These are phyloP conservation scores for Solanum aculeatissimum DNA, from an alignment of 305 asterid species.

Conservation along the genomic window DNA sequence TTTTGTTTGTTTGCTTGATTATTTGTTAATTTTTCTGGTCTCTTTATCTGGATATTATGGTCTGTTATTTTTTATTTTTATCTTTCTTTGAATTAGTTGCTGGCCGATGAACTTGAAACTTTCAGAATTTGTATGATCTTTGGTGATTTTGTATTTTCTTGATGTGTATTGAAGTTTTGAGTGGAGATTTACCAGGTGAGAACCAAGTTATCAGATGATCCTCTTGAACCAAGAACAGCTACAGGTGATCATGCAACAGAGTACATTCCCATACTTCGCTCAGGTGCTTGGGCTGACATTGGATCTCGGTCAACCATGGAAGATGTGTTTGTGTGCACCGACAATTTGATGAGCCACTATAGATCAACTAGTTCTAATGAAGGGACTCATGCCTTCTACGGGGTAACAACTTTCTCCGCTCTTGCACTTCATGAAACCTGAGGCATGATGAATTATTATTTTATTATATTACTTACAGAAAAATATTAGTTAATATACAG, in stretches of 20 bases:
- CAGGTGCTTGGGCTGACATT: slow-evolving; percentile 87
- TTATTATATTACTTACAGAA: neutral
- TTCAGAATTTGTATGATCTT: neutral
- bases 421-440: neutral
- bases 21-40: neutral
- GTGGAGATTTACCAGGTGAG: slow-evolving; percentile 41
- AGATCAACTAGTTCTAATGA: slow-evolving; percentile 23
- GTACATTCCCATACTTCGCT: slow-evolving; percentile 60
- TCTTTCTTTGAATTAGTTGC: neutral
- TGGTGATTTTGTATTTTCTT: neutral
- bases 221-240: slow-evolving; percentile 31
- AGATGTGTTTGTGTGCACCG: slow-evolving; percentile 67
- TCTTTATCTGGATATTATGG: neutral
- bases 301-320: slow-evolving; percentile 89
- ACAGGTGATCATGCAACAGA: slow-evolving; percentile 27
- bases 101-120: neutral
- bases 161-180: slow-evolving; percentile 8
- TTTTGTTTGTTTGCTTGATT: neutral
- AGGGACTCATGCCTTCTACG: slow-evolving; percentile 71
- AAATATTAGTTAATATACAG: neutral
- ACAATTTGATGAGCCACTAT: slow-evolving; percentile 48
- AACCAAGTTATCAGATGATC: slow-evolving; percentile 20
- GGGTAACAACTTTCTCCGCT: slow-evolving; percentile 37
- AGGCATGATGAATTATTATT: neutral
- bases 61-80: neutral